Percentiles rank a stretch among this genome's conserved stretches.
These are phyloP conservation scores for Halophytophthora batemanensis DNA, from an alignment of 352 stramenopile species.

Conservation along the genomic window DNA sequence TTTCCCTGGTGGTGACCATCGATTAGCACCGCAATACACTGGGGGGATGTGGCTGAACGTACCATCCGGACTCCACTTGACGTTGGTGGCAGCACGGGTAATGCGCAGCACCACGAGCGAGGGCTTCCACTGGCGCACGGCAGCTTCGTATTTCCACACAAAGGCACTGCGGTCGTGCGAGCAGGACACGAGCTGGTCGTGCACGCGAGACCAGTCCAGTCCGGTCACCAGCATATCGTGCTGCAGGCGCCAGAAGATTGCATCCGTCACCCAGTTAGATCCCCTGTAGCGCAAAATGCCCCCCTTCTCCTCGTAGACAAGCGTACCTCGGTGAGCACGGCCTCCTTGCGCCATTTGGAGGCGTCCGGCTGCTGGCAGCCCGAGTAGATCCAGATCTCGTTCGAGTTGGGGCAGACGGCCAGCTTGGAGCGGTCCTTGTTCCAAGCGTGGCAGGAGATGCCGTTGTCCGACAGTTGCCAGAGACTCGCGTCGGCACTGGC, in stretches of 20 bases:
- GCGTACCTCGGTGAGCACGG: constrained; percentile 70
- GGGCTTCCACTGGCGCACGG: constrained; percentile 90
- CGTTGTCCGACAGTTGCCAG: constrained; percentile 68
- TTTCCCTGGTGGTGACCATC: too few relatives aligned
- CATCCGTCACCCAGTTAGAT: too few relatives aligned
- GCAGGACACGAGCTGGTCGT: constrained; percentile 93
- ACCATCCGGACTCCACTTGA: constrained; percentile 93
- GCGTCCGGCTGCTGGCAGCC: constrained; percentile 74
- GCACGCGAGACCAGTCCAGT: constrained; percentile 91
- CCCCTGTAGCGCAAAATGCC: neutral
- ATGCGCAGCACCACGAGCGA: constrained; percentile 91
- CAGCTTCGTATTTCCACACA: constrained; percentile 90
- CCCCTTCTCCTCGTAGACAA: too few relatives aligned
- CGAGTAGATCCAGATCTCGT: constrained; percentile 92
- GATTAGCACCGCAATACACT: neutral
- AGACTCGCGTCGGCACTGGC: constrained; percentile 47
- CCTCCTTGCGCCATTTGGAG: constrained; percentile 81
- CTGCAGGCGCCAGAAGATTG: constrained; percentile 27
- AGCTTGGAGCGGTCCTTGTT: constrained; percentile 89
- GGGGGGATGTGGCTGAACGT: too few relatives aligned
- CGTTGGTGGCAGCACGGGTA: constrained; percentile 88
- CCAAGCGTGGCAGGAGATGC: constrained; percentile 91
- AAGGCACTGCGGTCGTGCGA: constrained; percentile 94
- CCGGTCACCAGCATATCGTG: constrained; percentile 93
- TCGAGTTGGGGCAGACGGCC: constrained; percentile 90